A percentile compares a stretch with the other conserved stretches of the same genome.
Conservation (phyloP, 2,329 filamentous ascomycete genomes). For the Aureobasidium sp. region DNA sequence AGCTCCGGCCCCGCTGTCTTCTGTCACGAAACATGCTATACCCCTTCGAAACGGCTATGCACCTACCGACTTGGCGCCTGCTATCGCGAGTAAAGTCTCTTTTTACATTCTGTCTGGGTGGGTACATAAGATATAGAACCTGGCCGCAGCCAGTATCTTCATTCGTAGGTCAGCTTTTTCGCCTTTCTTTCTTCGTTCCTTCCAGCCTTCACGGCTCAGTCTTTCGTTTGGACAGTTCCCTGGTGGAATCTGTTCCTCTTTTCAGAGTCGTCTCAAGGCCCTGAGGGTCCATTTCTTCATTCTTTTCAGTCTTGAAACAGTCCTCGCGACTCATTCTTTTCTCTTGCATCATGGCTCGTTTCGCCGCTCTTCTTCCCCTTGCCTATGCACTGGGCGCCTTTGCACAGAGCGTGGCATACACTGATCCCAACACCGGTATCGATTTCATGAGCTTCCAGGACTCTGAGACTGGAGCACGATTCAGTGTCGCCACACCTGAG, state of each 20-base stretch:
- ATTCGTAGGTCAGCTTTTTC: not conserved
- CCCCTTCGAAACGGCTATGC: slow-evolving; percentile 9
- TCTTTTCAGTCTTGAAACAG: slow-evolving; percentile 1
- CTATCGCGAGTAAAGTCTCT: not conserved
- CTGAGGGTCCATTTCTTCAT: slow-evolving; percentile 14
- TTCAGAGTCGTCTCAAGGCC: slow-evolving; percentile 11
- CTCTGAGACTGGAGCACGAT: slow-evolving; percentile 36
- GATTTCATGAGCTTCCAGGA: slow-evolving; percentile 37
- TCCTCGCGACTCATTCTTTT: not conserved
- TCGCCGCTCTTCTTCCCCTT: slow-evolving; percentile 13
- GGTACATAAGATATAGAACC: not conserved
- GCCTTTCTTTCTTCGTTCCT: not conserved
- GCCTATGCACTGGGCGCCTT: slow-evolving; percentile 13
- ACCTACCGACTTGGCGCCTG: slow-evolving; percentile 2
- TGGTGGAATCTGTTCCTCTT: slow-evolving; percentile 9
- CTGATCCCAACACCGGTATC: slow-evolving; percentile 42
- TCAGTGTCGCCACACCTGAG: slow-evolving; percentile 48
- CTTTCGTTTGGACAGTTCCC: slow-evolving; percentile 4
- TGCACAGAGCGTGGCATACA: slow-evolving; percentile 27
- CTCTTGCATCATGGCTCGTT: slow-evolving; percentile 17
- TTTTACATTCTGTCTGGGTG: not conserved
- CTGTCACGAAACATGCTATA: slow-evolving; percentile 7
- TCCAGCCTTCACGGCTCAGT: slow-evolving; percentile 17
- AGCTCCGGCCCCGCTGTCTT: not conserved
- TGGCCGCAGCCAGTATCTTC: not conserved